phyloP scores from a whole-genome alignment of 306 rosid genomes.

The Coriaria nepalensis region DNA sequence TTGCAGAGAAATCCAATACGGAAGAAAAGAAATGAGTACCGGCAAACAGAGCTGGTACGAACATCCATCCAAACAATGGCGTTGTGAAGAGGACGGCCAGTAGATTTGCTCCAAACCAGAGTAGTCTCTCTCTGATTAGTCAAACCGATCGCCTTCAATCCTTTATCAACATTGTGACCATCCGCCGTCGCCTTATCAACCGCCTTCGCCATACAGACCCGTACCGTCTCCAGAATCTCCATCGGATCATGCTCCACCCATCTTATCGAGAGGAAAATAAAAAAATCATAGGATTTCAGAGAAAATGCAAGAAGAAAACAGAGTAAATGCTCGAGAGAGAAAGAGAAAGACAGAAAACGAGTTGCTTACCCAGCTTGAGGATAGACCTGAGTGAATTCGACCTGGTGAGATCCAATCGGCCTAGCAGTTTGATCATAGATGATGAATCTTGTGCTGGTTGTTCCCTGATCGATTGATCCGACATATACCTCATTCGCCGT shows the following conservation, averaged over 20 bases:
- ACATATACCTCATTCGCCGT: conserved; percentile 27
- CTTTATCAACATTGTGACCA: conserved; percentile 60
- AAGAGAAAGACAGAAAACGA: not conserved
- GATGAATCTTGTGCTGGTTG: conserved; percentile 75
- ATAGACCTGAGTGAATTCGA: conserved; percentile 79
- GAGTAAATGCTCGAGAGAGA: not conserved
- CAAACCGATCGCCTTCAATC: conserved; percentile 69
- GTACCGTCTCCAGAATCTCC: conserved; percentile 82
- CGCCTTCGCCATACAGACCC: conserved; percentile 55
- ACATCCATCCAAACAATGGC: conserved; percentile 98
- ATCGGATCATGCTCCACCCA: conserved; percentile 90
- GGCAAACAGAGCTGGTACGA: conserved; percentile 70
- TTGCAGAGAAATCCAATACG: not conserved
- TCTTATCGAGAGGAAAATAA: conserved; percentile 16
- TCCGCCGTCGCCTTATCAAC: conserved; percentile 70
- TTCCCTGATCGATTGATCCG: conserved; percentile 83
- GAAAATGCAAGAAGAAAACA: not conserved
- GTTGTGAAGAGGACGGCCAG: conserved; percentile 62
- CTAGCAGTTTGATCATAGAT: conserved; percentile 42
- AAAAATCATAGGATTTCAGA: not conserved
- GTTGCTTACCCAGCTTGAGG: conserved; percentile 61
- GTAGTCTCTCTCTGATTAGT: conserved; percentile 92
- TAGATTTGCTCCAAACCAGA: conserved; percentile 89
- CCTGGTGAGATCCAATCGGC: conserved; percentile 57
- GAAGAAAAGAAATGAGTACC: conserved; percentile 22